Evolutionary conservation across 345 rosid species (phyloP), one percentile per base, ranked within the genome.

Genomic region (Cardiospermum halicacabum): DNA sequence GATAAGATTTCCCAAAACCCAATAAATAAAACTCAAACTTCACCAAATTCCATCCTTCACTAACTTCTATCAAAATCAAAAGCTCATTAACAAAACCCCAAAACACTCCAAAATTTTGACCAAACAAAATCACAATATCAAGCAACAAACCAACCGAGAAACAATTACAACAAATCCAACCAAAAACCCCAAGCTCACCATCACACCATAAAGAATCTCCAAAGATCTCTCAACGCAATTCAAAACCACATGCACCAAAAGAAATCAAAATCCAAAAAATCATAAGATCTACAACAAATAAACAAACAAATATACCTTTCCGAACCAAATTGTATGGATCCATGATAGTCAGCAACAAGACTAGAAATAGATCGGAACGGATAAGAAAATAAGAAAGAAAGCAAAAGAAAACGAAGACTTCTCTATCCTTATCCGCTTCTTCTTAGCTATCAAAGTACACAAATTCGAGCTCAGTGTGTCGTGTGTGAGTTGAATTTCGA

Each of bases 251-350:
- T 7, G 10, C 28, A 39, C 51, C 31, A 11, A 25, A 56, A 10
- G 34, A 36, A 26, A 21, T 18, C 1, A 19, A 18, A 32, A 32
- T 26, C 37, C 5, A 7, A 54, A 69, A 42, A 58, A 37, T 19
- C 15, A 10, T 40, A 19, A 70, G 64, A 70, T 62, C 55, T 43
- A 18, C 12, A 26, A 5, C 56, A 21, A n/a, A 71, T 56, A 25
- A 30, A 11, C 24, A 48, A 39, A 36, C 16, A 16, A 13, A 30
- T 59, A 71, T 71, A 88, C 92, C 96, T 84, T 84, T 79, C 27
- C 81, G 86, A 72, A 89, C 71, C 77, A 84, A 84, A 82, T 75
- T 70, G 67, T 81, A 83, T 53, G 83, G 87, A 81, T 86, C 90
- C 92, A 89, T 89, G 51, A 13, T 27, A 47, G 66, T 67, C 64